phyloP scores from a whole-genome alignment of 1,284 basidiomycete species.

The Xerocomus amazonicus region DNA sequence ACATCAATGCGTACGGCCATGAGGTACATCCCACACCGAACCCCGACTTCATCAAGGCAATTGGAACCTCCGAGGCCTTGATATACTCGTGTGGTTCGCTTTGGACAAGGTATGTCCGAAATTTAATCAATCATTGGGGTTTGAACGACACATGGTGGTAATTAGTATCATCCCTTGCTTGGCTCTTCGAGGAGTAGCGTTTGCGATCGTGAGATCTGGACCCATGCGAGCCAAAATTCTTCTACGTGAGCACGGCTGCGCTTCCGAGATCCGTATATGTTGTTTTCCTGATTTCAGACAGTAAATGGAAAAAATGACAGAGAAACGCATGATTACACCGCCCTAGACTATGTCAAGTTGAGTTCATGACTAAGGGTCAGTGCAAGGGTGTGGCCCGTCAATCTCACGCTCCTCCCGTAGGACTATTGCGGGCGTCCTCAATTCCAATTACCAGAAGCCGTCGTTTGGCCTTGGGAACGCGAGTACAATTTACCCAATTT shows the following conservation, averaged over 20 bases:
- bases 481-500: slow-evolving; percentile 61
- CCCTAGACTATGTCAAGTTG: slow-evolving; percentile 83
- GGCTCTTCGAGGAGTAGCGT: slow-evolving; percentile 78
- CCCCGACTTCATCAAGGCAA: slow-evolving; percentile 68
- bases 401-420: slow-evolving; percentile 35
- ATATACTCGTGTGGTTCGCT: slow-evolving; percentile 92
- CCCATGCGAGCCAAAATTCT: slow-evolving; percentile 80
- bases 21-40: slow-evolving; percentile 90
- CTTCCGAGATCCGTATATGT: not conserved
- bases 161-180: slow-evolving; percentile 86
- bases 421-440: slow-evolving; percentile 69
- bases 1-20: slow-evolving; percentile 91
- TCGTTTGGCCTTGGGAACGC: slow-evolving; percentile 54
- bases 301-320: slow-evolving; percentile 90
- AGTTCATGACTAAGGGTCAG: slow-evolving; percentile 12
- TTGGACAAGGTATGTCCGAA: slow-evolving; percentile 72
- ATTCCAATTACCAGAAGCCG: slow-evolving; percentile 52
- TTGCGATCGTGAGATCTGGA: slow-evolving; percentile 73
- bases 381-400: slow-evolving; percentile 3
- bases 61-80: slow-evolving; percentile 66
- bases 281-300: slow-evolving; percentile 31
- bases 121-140: slow-evolving; percentile 4
- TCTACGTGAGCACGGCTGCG: slow-evolving; percentile 53
- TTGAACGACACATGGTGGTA: slow-evolving; percentile 10
- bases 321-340: slow-evolving; percentile 85